These are phyloP conservation scores for Cardamine resedifolia DNA, from an alignment of 345 rosid species.

Conservation along the genomic window DNA sequence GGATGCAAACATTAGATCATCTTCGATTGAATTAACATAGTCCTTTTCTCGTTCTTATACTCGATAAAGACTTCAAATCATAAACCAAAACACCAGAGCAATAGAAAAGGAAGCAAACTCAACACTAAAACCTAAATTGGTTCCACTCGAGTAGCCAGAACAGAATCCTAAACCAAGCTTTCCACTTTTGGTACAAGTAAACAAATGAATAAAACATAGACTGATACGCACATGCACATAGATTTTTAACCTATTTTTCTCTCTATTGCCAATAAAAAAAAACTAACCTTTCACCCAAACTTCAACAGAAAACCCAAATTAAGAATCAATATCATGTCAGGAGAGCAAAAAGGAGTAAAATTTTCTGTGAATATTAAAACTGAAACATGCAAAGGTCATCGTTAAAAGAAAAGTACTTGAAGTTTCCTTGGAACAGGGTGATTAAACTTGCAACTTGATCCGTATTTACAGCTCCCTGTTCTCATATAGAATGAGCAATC, in stretches of 20 bases:
- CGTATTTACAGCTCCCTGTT: conserved; percentile 87
- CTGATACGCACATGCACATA: conserved; percentile 6
- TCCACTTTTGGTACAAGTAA: conserved; percentile 1
- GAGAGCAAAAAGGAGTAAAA: background rate
- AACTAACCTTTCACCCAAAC: background rate
- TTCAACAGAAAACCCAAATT: background rate
- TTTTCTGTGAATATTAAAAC: background rate
- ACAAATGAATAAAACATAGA: background rate
- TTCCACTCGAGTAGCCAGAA: background rate
- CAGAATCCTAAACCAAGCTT: background rate
- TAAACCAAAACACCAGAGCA: conserved; percentile 5
- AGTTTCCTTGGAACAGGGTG: conserved; percentile 65
- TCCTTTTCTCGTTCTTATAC: background rate
- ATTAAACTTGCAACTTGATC: conserved; percentile 90
- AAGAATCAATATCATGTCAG: conserved; percentile 1
- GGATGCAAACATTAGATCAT: background rate
- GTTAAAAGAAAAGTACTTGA: conserved; percentile 50
- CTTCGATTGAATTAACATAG: background rate
- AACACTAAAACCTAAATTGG: background rate
- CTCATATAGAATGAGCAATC: conserved; percentile 85
- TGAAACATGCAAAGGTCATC: conserved; percentile 5
- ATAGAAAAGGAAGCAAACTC: background rate
- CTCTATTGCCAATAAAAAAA: background rate
- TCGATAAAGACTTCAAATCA: conserved; percentile 5
- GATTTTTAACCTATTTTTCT: background rate